Percentiles rank a stretch among this genome's conserved stretches.
phyloP scores from a whole-genome alignment of 2,329 filamentous ascomycete species.

The Aspergillus sp. region DNA sequence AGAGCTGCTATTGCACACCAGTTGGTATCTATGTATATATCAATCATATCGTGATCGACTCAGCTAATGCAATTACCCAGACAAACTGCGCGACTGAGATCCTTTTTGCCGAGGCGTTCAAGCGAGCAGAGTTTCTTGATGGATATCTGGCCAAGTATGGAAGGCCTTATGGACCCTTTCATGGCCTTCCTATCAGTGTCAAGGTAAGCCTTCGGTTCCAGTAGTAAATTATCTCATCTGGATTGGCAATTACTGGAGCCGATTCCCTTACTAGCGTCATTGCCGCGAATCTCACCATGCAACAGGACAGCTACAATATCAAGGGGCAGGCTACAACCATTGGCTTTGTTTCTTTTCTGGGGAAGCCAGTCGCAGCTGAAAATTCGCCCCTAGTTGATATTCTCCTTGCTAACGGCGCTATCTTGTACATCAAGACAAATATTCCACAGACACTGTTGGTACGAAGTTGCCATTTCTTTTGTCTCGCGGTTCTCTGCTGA shows the following conservation, averaged over 20 bases:
- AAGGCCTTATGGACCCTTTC: not conserved
- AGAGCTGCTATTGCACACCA: not conserved
- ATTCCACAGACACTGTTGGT: conserved; percentile 39
- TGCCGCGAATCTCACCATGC: not conserved
- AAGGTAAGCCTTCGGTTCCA: not conserved
- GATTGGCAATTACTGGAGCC: not conserved
- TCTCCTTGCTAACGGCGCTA: conserved; percentile 30
- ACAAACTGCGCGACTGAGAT: not conserved
- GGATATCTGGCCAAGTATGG: not conserved
- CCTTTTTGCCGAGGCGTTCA: not conserved
- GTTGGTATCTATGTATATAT: not conserved
- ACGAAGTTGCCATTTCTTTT: not conserved
- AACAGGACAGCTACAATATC: conserved; percentile 15
- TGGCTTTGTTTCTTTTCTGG: conserved; percentile 29
- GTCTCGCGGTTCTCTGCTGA: not conserved
- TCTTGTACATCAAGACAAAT: conserved; percentile 39
- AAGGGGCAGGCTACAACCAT: conserved; percentile 16
- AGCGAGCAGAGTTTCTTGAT: not conserved
- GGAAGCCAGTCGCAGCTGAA: conserved; percentile 15
- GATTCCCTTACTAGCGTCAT: not conserved
- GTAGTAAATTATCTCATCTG: not conserved
- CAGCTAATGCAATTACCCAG: not conserved
- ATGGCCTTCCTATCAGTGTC: not conserved
- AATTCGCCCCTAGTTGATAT: conserved; percentile 30
- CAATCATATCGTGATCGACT: no score